Percentiles rank a stretch among this genome's conserved stretches.
Conservation (phyloP, 1,284 basidiomycete genomes). For the Psilocybe mexicana region DNA sequence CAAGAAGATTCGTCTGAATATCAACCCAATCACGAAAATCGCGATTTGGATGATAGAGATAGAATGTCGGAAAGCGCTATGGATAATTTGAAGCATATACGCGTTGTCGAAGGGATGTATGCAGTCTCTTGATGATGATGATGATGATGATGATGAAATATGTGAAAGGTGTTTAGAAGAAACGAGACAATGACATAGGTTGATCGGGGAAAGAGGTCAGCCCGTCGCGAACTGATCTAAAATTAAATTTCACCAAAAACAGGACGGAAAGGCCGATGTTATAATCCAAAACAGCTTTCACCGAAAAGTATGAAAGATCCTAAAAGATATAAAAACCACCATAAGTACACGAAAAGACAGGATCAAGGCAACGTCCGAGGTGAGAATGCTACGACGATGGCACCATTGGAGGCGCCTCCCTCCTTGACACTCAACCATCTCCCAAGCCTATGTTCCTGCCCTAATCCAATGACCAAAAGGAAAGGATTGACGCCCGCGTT, state of each 20-base stretch:
- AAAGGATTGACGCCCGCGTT: slow-evolving; percentile 38
- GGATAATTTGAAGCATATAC: background rate
- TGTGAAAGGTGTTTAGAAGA: no score
- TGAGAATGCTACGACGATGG: slow-evolving; percentile 53
- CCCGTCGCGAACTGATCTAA: background rate
- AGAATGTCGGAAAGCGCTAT: background rate
- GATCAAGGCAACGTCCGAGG: slow-evolving; percentile 14
- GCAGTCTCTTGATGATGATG: no score
- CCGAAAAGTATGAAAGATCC: background rate
- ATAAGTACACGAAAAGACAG: background rate
- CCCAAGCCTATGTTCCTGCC: slow-evolving; percentile 87
- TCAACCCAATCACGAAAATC: background rate
- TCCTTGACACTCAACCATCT: slow-evolving; percentile 83
- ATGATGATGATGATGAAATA: no score
- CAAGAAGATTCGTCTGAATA: background rate
- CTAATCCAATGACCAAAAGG: slow-evolving; percentile 78
- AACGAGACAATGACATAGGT: background rate
- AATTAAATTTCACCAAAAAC: background rate
- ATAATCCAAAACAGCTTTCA: background rate
- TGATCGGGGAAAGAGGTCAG: background rate
- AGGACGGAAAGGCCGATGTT: background rate
- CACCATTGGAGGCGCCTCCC: slow-evolving; percentile 67
- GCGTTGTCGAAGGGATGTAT: background rate
- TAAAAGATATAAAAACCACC: background rate
- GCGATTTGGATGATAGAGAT: background rate